Evolutionary conservation across 2,329 filamentous ascomycete species (phyloP).

Genomic region (Alternaria brassicae): DNA sequence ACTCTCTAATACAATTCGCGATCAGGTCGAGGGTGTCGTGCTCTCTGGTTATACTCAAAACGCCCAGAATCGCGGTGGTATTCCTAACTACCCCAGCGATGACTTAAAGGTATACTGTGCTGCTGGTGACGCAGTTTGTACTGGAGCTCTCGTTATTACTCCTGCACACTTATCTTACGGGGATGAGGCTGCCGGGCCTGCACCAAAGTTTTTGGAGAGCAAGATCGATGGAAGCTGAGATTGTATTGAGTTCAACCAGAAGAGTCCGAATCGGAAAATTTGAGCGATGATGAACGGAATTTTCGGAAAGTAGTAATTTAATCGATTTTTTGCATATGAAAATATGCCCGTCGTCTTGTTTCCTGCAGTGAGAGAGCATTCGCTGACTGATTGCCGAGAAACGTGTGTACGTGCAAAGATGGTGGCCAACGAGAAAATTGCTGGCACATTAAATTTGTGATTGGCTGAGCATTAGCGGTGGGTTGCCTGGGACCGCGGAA

Average conservation of each 20-base stretch:
- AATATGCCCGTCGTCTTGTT: too few species aligned
- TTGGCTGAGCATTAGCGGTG: too few species aligned
- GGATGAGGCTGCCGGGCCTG: conserved; percentile 32
- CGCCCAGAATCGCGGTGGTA: conserved; percentile 45
- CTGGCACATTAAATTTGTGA: too few species aligned
- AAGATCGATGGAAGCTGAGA: conserved; percentile 19
- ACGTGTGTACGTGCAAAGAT: too few species aligned
- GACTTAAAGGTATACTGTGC: conserved; percentile 49
- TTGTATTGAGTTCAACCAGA: background rate
- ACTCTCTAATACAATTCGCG: conserved; percentile 33
- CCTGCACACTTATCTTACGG: conserved; percentile 44
- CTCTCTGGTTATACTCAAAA: conserved; percentile 54
- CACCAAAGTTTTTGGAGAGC: conserved; percentile 37
- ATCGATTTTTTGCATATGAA: too few species aligned
- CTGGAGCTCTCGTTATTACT: conserved; percentile 44
- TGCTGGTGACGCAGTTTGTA: conserved; percentile 45
- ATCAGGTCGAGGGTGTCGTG: conserved; percentile 48
- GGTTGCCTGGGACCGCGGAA: too few species aligned
- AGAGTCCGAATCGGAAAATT: too few species aligned
- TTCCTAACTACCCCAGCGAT: conserved; percentile 43
- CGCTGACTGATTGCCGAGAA: too few species aligned
- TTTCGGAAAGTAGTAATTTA: too few species aligned
- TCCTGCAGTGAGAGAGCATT: too few species aligned
- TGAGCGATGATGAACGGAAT: too few species aligned
- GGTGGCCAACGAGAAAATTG: too few species aligned